A percentile compares a stretch with the other conserved stretches of the same genome.
Conservation (phyloP, 2,329 filamentous ascomycete species). For the Mycosphaerella arachidis region DNA sequence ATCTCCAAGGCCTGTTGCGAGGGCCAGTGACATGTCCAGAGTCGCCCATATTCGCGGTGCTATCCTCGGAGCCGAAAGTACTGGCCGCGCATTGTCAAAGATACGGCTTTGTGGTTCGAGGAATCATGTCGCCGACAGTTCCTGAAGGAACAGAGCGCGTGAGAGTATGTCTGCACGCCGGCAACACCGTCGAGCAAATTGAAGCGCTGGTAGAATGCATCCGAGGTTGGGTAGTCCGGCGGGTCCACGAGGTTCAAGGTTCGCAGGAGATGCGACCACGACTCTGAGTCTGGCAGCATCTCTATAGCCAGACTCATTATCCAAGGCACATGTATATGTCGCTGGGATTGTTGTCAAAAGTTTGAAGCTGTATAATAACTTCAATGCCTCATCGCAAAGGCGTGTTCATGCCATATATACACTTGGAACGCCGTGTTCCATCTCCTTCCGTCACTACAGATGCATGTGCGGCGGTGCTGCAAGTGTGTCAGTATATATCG, state of each 20-base stretch:
- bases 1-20: conserved; percentile 20
- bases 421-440: conserved; percentile 3
- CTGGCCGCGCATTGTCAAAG: conserved; percentile 59
- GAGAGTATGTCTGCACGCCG: conserved; percentile 63
- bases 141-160: conserved; percentile 60
- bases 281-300: conserved; percentile 2
- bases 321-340: not conserved
- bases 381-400: not conserved
- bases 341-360: not conserved
- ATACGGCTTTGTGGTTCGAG: conserved; percentile 56
- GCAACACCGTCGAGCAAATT: conserved; percentile 57
- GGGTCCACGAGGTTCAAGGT: conserved; percentile 8
- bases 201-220: conserved; percentile 50
- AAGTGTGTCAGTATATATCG: conserved; percentile 3
- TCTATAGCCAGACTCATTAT: not conserved
- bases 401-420: not conserved
- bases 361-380: not conserved
- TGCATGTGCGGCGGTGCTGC: conserved; percentile 50
- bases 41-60: conserved; percentile 62
- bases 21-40: conserved; percentile 39
- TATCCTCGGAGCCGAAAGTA: conserved; percentile 54
- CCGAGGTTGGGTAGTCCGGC: conserved; percentile 43
- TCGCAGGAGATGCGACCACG: conserved; percentile 5
- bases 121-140: conserved; percentile 66
- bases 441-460: conserved; percentile 30